Evolutionary conservation across 345 rosid genomes (phyloP).

Genomic region (Camelina sativa): DNA sequence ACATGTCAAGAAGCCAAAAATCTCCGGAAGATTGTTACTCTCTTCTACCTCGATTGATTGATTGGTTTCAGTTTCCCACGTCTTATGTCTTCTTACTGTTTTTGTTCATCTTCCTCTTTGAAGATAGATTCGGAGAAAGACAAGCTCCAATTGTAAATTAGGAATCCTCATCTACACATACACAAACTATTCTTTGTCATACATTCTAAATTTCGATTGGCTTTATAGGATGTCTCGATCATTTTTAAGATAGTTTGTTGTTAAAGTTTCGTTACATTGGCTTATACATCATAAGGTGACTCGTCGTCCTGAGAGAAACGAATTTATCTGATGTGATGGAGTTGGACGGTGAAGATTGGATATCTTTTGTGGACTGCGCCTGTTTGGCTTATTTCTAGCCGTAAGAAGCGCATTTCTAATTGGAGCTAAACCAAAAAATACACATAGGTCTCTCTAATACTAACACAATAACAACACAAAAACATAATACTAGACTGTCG

Average conservation of each 20-base stretch:
- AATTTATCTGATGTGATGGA: slow-evolving; percentile 22
- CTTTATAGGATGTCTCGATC: neutral
- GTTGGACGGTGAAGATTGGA: slow-evolving; percentile 44
- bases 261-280: neutral
- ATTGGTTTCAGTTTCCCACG: neutral
- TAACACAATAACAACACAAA: neutral
- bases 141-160: slow-evolving; percentile 6
- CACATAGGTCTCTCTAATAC: neutral
- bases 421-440: neutral
- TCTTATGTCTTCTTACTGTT: neutral
- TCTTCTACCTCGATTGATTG: slow-evolving; percentile 65
- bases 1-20: slow-evolving; percentile 95
- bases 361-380: slow-evolving; percentile 19
- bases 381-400: slow-evolving; percentile 30
- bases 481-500: neutral
- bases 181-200: neutral
- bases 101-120: neutral
- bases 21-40: slow-evolving; percentile 84
- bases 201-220: neutral
- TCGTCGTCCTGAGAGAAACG: slow-evolving; percentile 7
- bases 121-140: slow-evolving; percentile 5
- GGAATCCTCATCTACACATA: neutral
- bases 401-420: neutral
- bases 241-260: neutral
- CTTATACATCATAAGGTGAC: neutral